These are phyloP conservation scores for Colletotrichum sp. DNA, from an alignment of 2,329 filamentous ascomycete species.

Conservation along the genomic window DNA sequence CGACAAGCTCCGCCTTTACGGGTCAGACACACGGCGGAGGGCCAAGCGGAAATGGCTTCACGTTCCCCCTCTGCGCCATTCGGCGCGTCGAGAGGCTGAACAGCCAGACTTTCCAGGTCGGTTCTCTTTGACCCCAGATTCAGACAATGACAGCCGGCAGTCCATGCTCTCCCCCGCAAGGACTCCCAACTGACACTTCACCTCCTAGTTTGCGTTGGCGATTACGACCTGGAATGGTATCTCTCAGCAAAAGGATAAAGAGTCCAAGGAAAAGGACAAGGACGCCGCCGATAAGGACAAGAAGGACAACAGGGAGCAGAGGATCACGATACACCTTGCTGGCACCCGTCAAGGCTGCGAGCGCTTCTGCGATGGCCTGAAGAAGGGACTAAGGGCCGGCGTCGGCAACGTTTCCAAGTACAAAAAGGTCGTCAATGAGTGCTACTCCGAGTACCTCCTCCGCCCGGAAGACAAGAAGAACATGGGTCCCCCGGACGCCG, in stretches of 20 bases:
- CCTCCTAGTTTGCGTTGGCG: constrained; percentile 78
- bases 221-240: constrained; percentile 94
- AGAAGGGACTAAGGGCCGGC: constrained; percentile 84
- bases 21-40: constrained; percentile 93
- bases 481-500: constrained; percentile 82
- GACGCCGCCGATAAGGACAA: constrained; percentile 36
- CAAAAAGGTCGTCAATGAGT: constrained; percentile 79
- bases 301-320: constrained; percentile 68
- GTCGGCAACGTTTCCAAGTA: constrained; percentile 89
- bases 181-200: neutral
- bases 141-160: neutral
- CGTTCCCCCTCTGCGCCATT: constrained; percentile 89
- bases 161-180: neutral
- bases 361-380: constrained; percentile 93
- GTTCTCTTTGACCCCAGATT: neutral
- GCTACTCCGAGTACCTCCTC: constrained; percentile 88
- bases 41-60: constrained; percentile 94
- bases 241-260: constrained; percentile 60
- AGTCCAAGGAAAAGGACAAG: constrained; percentile 45
- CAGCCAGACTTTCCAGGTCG: constrained; percentile 83
- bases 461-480: constrained; percentile 67
- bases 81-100: constrained; percentile 91
- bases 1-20: constrained; percentile 83
- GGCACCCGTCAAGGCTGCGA: constrained; percentile 90
- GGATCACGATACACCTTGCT: constrained; percentile 89